Base-by-base conservation (phyloP, 192 early-diverging fungal genomes). In the Chytriomyces sp. region DNA sequence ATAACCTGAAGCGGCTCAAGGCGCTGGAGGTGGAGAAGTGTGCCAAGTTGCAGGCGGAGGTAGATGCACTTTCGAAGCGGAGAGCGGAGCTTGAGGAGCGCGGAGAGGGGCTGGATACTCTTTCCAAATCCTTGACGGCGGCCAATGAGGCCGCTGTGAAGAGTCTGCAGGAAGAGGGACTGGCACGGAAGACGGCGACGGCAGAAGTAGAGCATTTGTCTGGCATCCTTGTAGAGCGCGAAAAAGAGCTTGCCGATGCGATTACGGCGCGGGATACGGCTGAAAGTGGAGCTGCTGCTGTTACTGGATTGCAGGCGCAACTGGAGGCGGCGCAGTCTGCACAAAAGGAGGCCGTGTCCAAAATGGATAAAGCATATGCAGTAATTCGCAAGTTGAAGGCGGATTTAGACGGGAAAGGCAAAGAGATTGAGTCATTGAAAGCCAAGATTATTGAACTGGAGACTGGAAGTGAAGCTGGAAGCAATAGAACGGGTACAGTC, bases 341-440 rank as follows among this genome's bases (percentile, higher is more conserved):
- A 19, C 68, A 59, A 5, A 52, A 70, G 53, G 68, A 70, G 32
- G 39, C 68, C 5, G 56, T 59, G 7, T 38, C 54, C 14, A 70
- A 70, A 40, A 44, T 39, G 38, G 68, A 70, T 34, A 70, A 70
- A 33, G 57, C 68, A 39, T 70, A 39, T 59, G 68, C 68, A 30
- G 68, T 70, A 4, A 49, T 70, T 17, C 54, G 68, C 17, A 70
- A 70, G 30, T 52, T 70, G 56, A 32, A 39, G 22, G 26, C 26
- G 6, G 68, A 70, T 25, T 17, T 39, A 6, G 68, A 70, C 6
- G 37, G 10, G 2, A 34, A 49, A 17, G 2, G 7, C 5, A 57
- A 59, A 44, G 68, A 70, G 53, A 36, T 61, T 3, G 59, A 22
- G 25, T 25, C 8, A 8, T 36, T 36, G 12, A 61, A 61, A 25